Evolutionary conservation across 1,284 basidiomycete genomes (phyloP), one percentile per base, ranked within the genome.

Genomic region (Wolfiporia cocos): DNA sequence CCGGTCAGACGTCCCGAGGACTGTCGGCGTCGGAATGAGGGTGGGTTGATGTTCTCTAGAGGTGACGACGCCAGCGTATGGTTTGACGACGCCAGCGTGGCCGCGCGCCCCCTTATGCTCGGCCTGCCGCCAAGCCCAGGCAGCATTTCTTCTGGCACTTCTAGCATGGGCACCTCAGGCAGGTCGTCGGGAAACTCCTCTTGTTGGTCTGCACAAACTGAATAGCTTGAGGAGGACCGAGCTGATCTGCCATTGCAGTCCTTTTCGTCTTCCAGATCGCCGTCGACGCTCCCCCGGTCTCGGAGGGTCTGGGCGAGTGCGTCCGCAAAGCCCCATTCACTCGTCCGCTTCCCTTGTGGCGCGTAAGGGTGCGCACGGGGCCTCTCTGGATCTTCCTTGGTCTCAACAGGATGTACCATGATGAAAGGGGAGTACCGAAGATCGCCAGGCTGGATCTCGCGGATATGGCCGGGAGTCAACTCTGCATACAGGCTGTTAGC

Each of bases 401-500:
- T 34, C n/a, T 51, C 39, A 12, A 51, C 41, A 19, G 53, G 46
- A 7, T 49, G 48, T 0, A 51, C 50, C 2, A 49, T 37, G 11
- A 53, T 52, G 38, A 66, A 72, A 1, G 77, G 77, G 19, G 76
- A 79, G 49, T 78, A 78, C 37, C 68, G 65, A 19, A 79, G 60
- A 37, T 79, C 74, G 7, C 63, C 65, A 0, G 74, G 69, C 22
- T 70, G 53, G 36, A 80, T 59, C 52, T 78, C 76, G 31, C 71
- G 66, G n/a, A 77, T 65, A 18, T 68, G 56, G 1, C 71, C 73
- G 10, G 63, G 51, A 62, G 68, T 43, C 61, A 74, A 57, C 49
- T 72, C 71, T 0, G 74, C 76, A 67, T 73, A 79, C 70, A 80
- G 73, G 52, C 69, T 71, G 15, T 63, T 50, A n/a, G 68, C 55